These are phyloP conservation scores for Macrocystidia cucumis DNA, from an alignment of 1,284 basidiomycete species.

Conservation along the genomic window DNA sequence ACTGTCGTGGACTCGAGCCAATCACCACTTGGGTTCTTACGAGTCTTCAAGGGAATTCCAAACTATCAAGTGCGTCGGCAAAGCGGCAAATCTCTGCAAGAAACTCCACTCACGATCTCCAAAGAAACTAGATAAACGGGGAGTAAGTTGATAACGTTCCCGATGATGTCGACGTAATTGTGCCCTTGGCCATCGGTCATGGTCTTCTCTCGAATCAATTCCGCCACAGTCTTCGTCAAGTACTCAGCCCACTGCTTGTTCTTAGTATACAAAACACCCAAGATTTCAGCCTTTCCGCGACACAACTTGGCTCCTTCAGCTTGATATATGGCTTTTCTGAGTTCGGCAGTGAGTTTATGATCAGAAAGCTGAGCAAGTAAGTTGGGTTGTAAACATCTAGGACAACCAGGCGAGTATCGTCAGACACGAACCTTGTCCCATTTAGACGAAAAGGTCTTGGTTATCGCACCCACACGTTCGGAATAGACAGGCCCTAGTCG, in stretches of 20 bases:
- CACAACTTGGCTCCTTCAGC: too few relatives aligned
- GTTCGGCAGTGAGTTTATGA: too few relatives aligned
- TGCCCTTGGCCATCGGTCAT: constrained; percentile 23
- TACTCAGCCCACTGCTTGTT: constrained; percentile 20
- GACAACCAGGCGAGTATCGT: too few relatives aligned
- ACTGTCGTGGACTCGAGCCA: constrained; percentile 44
- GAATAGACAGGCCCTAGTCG: too few relatives aligned
- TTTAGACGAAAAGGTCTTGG: constrained; percentile 17
- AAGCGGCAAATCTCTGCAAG: background rate
- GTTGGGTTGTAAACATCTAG: too few relatives aligned
- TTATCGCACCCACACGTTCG: constrained; percentile 22
- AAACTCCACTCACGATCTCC: constrained; percentile 39
- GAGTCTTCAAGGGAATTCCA: constrained; percentile 57
- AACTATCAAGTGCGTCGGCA: constrained; percentile 13
- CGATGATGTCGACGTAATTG: constrained; percentile 57
- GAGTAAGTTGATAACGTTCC: constrained; percentile 62
- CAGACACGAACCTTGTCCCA: constrained; percentile 10
- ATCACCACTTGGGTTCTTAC: constrained; percentile 33
- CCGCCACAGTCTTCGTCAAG: constrained; percentile 28
- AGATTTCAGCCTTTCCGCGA: too few relatives aligned
- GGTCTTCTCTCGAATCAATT: constrained; percentile 30
- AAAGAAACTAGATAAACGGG: constrained; percentile 62
- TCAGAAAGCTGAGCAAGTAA: too few relatives aligned
- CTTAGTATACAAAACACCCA: too few relatives aligned
- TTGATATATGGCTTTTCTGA: too few relatives aligned